Conservation (phyloP, 352 stramenopile species). For the Phytopythium aichiense region DNA sequence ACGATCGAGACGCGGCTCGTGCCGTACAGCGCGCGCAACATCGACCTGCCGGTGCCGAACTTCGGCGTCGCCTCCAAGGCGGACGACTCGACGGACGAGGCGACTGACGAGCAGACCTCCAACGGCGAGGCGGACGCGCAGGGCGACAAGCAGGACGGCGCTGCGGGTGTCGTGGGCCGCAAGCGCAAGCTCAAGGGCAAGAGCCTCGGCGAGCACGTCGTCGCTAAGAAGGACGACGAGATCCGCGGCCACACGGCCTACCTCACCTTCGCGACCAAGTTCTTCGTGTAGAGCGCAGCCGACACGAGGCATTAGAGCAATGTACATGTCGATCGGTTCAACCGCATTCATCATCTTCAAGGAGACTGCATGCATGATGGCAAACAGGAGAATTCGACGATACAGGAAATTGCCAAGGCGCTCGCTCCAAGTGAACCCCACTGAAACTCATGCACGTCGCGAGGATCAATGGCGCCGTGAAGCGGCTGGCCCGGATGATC, state of each 20-base stretch:
- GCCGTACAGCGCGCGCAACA: constrained; percentile 63
- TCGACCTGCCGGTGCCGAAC: constrained; percentile 66
- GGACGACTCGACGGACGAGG: constrained; percentile 11
- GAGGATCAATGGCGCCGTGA: too few species aligned
- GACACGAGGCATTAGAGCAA: neutral
- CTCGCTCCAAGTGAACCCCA: too few species aligned
- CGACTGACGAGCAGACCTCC: constrained; percentile 11
- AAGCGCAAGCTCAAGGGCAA: constrained; percentile 55
- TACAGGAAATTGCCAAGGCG: too few species aligned
- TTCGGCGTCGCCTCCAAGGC: constrained; percentile 51
- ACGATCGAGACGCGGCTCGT: constrained; percentile 94
- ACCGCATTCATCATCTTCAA: neutral
- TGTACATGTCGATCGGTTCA: neutral
- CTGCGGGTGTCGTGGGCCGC: constrained; percentile 14
- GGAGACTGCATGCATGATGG: too few species aligned
- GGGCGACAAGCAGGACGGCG: constrained; percentile 24
- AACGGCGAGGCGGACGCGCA: constrained; percentile 18
- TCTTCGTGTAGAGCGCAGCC: constrained; percentile 36
- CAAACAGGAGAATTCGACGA: too few species aligned
- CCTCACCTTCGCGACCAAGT: constrained; percentile 84
- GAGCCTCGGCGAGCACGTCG: constrained; percentile 50
- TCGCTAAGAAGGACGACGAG: constrained; percentile 84
- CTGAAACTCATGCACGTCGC: too few species aligned
- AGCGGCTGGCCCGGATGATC: too few species aligned
- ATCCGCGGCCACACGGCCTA: constrained; percentile 87